Conservation (phyloP, 768 basidiomycete genomes). For the Mycena pura region DNA sequence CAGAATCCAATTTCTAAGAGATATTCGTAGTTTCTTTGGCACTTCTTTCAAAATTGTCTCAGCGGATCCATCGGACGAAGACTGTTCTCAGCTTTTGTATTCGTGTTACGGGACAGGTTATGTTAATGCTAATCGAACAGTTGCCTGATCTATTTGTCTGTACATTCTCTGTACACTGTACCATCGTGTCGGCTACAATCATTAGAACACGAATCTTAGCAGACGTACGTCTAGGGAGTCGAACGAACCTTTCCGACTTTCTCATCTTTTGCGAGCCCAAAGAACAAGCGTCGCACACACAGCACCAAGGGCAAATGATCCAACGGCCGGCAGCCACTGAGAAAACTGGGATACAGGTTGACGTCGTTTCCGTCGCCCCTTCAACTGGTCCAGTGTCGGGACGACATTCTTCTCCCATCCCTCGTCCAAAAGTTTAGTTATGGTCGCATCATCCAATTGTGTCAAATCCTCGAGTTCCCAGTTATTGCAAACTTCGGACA, state of each 20-base stretch:
- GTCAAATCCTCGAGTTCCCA: slow-evolving; percentile 89
- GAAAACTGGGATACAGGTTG: background rate
- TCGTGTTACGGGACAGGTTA: slow-evolving; percentile 95
- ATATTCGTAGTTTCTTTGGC: slow-evolving; percentile 83
- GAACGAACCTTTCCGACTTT: background rate
- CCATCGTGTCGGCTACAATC: background rate
- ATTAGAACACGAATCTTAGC: too few relatives aligned
- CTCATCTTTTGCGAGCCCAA: slow-evolving; percentile 41
- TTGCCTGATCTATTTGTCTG: slow-evolving; percentile 53
- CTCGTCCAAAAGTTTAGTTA: slow-evolving; percentile 71
- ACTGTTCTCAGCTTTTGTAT: slow-evolving; percentile 70
- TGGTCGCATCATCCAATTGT: slow-evolving; percentile 66
- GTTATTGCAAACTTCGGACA: slow-evolving; percentile 82
- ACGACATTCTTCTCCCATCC: slow-evolving; percentile 82
- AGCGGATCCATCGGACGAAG: slow-evolving; percentile 57
- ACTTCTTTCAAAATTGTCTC: slow-evolving; percentile 91
- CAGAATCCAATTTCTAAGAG: slow-evolving; percentile 92
- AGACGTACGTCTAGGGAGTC: too few relatives aligned
- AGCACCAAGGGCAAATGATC: slow-evolving; percentile 53
- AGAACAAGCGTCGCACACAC: slow-evolving; percentile 42
- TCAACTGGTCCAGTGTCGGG: slow-evolving; percentile 51
- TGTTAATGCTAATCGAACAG: slow-evolving; percentile 82
- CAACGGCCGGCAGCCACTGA: slow-evolving; percentile 34
- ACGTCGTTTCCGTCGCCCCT: slow-evolving; percentile 30
- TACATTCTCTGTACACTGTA: background rate